Evolutionary conservation across 345 rosid species (phyloP).

Genomic region (Noccaea bulbosa): DNA sequence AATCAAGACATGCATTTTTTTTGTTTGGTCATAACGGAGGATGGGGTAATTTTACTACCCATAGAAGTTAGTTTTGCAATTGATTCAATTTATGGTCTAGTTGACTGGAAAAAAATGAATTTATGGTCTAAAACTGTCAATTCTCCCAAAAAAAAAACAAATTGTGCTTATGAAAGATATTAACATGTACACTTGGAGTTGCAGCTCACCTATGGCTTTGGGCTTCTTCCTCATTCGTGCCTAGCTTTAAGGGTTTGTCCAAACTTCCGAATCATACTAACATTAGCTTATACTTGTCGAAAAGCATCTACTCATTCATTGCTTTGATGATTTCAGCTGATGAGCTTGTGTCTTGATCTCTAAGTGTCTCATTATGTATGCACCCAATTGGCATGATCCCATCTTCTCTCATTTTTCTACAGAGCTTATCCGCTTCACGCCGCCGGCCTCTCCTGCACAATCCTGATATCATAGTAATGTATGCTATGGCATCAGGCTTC

Average conservation of each 20-base stretch:
- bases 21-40: too few species aligned
- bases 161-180: constrained; percentile 11
- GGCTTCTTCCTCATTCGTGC: not conserved
- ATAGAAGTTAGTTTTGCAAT: too few species aligned
- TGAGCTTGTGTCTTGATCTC: constrained; percentile 31
- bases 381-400: constrained; percentile 29
- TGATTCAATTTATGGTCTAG: too few species aligned
- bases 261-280: constrained; percentile 14
- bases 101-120: too few species aligned
- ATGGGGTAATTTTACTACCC: too few species aligned
- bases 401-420: constrained; percentile 37
- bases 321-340: constrained; percentile 32
- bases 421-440: constrained; percentile 39
- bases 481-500: constrained; percentile 36
- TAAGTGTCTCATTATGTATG: constrained; percentile 3
- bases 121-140: too few species aligned
- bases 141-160: too few species aligned
- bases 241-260: constrained; percentile 8
- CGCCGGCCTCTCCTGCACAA: constrained; percentile 32
- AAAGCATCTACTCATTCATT: constrained; percentile 21
- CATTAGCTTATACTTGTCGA: not conserved
- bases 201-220: constrained; percentile 11
- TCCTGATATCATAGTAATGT: constrained; percentile 33
- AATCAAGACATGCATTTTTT: too few species aligned
- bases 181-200: constrained; percentile 6